phyloP scores from a whole-genome alignment of 2,329 filamentous ascomycete genomes.

The Huntiella abstrusa region DNA sequence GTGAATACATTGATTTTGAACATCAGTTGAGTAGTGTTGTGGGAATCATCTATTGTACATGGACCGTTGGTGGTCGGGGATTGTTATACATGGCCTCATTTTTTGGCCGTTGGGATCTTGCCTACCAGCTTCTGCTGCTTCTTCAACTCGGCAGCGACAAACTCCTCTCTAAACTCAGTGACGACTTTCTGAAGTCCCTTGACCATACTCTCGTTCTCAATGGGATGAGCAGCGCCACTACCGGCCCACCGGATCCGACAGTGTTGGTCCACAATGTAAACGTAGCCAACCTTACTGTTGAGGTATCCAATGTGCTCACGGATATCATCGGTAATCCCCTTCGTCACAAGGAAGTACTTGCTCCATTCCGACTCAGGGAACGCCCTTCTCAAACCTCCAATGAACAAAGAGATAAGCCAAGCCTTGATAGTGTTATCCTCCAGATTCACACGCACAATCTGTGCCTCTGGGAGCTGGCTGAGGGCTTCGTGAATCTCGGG shows the following conservation, averaged over 20 bases:
- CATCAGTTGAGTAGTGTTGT: neutral
- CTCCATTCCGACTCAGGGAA: slow-evolving; percentile 35
- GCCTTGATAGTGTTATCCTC: slow-evolving; percentile 61
- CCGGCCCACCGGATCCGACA: slow-evolving; percentile 91
- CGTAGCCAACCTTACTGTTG: slow-evolving; percentile 85
- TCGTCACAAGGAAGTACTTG: slow-evolving; percentile 41
- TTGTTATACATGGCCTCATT: neutral
- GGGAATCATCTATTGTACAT: slow-evolving; percentile 3
- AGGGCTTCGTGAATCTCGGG: slow-evolving; percentile 48
- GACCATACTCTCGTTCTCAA: slow-evolving; percentile 48
- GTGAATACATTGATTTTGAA: neutral
- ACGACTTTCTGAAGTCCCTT: slow-evolving; percentile 45
- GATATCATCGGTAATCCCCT: slow-evolving; percentile 40
- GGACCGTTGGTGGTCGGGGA: neutral
- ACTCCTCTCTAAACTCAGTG: slow-evolving; percentile 31
- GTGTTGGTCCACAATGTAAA: slow-evolving; percentile 72
- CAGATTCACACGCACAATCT: slow-evolving; percentile 72
- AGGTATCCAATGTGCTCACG: slow-evolving; percentile 48
- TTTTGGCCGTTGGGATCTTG: neutral
- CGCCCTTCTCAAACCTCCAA: slow-evolving; percentile 30
- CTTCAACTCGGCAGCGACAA: slow-evolving; percentile 15
- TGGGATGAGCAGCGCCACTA: slow-evolving; percentile 47
- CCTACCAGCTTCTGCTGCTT: slow-evolving; percentile 2
- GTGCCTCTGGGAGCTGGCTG: slow-evolving; percentile 36
- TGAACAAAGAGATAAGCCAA: slow-evolving; percentile 37